These are phyloP conservation scores for Dimargaris xerosporica DNA, from an alignment of 192 early-diverging fungal genomes.

Conservation along the genomic window DNA sequence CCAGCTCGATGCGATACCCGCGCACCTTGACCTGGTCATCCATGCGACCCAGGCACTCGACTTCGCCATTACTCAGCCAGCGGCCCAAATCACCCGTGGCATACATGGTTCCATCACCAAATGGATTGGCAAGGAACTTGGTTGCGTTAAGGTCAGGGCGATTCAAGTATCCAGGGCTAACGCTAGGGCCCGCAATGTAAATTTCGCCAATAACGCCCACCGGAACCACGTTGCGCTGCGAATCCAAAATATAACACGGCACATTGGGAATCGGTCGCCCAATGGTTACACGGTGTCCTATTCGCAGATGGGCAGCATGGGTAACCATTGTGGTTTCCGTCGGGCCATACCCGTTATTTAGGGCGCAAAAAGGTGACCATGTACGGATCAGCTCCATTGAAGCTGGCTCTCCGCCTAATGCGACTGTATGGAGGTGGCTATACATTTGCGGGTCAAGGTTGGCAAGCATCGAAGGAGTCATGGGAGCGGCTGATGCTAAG, in stretches of 20 bases:
- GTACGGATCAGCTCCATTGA: not conserved
- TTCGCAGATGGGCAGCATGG: not conserved
- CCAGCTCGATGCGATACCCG: conserved; percentile 21
- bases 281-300: conserved; percentile 10
- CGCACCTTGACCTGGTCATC: conserved; percentile 26
- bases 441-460: not conserved
- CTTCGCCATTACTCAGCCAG: conserved; percentile 17
- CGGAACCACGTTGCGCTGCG: conserved; percentile 4
- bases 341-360: not conserved
- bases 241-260: conserved; percentile 18
- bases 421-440: not conserved
- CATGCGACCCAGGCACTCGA: conserved; percentile 18
- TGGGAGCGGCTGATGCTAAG: too few relatives aligned
- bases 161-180: conserved; percentile 22
- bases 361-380: not conserved
- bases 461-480: conserved; percentile 2
- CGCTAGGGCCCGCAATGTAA: conserved; percentile 15
- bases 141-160: conserved; percentile 17
- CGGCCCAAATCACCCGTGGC: conserved; percentile 19
- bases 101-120: conserved; percentile 16
- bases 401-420: not conserved
- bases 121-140: conserved; percentile 25
- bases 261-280: conserved; percentile 13
- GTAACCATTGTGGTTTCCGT: not conserved
- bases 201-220: conserved; percentile 22